Evolutionary conservation across 371 early-diverging fungal species (phyloP).

Genomic region (Nematocida sp.): DNA sequence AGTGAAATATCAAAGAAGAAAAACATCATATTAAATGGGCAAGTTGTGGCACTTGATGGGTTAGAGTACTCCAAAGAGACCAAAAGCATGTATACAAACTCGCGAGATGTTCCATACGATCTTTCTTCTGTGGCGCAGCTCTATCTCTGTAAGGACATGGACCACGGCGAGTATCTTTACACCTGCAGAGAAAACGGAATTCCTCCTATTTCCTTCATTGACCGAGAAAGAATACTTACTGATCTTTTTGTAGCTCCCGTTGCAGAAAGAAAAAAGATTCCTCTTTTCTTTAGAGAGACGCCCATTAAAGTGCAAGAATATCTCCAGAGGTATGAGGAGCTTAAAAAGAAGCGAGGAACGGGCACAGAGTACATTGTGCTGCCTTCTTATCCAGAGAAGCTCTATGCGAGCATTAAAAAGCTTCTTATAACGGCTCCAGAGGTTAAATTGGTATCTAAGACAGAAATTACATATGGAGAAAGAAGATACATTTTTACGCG

Average conservation of each 20-base stretch:
- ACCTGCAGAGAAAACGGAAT: slow-evolving; percentile 5
- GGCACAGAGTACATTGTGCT: slow-evolving; percentile 41
- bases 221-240: slow-evolving; percentile 44
- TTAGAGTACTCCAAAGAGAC: background rate
- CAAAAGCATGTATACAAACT: slow-evolving; percentile 36
- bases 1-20: slow-evolving; percentile 14
- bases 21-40: background rate
- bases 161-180: slow-evolving; percentile 44
- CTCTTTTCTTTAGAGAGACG: background rate
- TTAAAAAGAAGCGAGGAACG: background rate
- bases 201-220: slow-evolving; percentile 41
- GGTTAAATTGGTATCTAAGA: background rate
- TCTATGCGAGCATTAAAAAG: background rate
- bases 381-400: background rate
- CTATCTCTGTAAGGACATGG: slow-evolving; percentile 5
- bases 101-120: slow-evolving; percentile 13
- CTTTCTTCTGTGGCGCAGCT: slow-evolving; percentile 34
- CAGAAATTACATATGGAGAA: background rate
- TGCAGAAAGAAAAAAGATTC: background rate
- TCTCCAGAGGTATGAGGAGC: background rate
- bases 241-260: slow-evolving; percentile 28
- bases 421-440: background rate
- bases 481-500: slow-evolving; percentile 3
- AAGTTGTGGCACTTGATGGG: background rate
- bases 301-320: background rate